Evolutionary conservation across 1,284 basidiomycete genomes (phyloP).

Genomic region (Ceratorhiza oryzae-sativae): DNA sequence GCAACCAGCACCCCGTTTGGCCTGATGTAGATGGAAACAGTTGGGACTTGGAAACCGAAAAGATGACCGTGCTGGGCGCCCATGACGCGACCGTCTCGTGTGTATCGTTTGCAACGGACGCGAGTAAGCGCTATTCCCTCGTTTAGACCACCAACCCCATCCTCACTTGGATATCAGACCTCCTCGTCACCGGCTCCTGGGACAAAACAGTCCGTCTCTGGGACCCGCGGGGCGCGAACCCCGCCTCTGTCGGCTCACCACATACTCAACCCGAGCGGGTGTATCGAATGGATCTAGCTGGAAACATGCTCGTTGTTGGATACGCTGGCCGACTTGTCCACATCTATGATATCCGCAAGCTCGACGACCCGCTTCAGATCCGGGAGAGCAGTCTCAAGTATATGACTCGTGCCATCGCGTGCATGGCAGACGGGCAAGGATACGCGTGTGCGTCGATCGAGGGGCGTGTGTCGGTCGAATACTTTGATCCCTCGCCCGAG

Average conservation of each 20-base stretch:
- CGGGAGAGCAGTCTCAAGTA: conserved; percentile 95
- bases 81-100: conserved; percentile 71
- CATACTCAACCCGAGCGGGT: conserved; percentile 80
- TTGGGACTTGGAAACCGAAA: conserved; percentile 69
- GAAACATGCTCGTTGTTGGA: conserved; percentile 81
- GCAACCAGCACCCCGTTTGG: not conserved
- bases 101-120: conserved; percentile 63
- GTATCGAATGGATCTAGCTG: conserved; percentile 79
- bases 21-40: conserved; percentile 45
- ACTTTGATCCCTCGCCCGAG: conserved; percentile 83
- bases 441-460: conserved; percentile 95
- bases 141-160: conserved; percentile 48
- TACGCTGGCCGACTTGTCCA: conserved; percentile 89
- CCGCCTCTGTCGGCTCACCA: conserved; percentile 63
- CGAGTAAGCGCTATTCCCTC: conserved; percentile 55
- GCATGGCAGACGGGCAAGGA: conserved; percentile 92
- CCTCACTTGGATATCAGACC: conserved; percentile 58
- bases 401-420: conserved; percentile 89
- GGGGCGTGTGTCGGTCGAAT: conserved; percentile 96
- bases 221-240: conserved; percentile 68
- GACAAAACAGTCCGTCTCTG: conserved; percentile 87
- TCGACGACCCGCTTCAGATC: conserved; percentile 68
- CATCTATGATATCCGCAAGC: conserved; percentile 81
- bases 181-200: conserved; percentile 87
- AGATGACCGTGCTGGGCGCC: conserved; percentile 66